phyloP scores from a whole-genome alignment of 371 early-diverging fungal genomes.

The Catenaria anguillulae region DNA sequence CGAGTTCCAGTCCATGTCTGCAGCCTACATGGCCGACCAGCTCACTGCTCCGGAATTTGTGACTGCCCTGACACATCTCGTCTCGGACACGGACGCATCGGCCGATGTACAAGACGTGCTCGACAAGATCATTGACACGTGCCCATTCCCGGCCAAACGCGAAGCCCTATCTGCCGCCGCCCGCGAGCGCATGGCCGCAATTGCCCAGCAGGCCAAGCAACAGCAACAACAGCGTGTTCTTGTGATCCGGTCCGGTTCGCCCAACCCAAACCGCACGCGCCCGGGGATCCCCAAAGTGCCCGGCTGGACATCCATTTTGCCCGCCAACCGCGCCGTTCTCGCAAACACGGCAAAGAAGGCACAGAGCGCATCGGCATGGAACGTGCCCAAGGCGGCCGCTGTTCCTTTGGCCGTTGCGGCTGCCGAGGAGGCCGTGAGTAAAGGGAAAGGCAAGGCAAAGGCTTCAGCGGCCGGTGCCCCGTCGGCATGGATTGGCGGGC shows the following conservation, averaged over 20 bases:
- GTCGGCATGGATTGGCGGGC: slow-evolving; percentile 11
- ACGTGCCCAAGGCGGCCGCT: neutral
- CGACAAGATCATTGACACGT: slow-evolving; percentile 32
- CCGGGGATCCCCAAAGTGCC: neutral
- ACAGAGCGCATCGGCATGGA: neutral
- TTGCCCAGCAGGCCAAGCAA: too few relatives aligned
- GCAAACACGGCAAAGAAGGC: neutral
- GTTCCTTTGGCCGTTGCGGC: slow-evolving; percentile 17
- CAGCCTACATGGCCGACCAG: slow-evolving; percentile 32
- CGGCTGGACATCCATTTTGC: slow-evolving; percentile 5
- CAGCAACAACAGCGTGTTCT: too few relatives aligned
- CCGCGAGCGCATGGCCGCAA: neutral
- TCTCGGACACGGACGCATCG: slow-evolving; percentile 19
- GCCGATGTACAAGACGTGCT: slow-evolving; percentile 18
- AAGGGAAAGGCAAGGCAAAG: slow-evolving; percentile 29
- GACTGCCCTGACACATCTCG: slow-evolving; percentile 31
- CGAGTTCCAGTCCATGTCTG: slow-evolving; percentile 42
- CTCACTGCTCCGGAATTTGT: slow-evolving; percentile 42
- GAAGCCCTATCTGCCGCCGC: slow-evolving; percentile 30
- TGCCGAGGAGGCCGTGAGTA: slow-evolving; percentile 31
- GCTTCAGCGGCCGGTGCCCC: slow-evolving; percentile 7
- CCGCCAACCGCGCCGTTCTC: slow-evolving; percentile 10
- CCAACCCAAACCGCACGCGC: slow-evolving; percentile 6
- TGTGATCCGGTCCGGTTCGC: slow-evolving; percentile 6
- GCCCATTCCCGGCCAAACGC: slow-evolving; percentile 40